Evolutionary conservation across 805 yeast species (phyloP).

Genomic region (Candida morakotiae): DNA sequence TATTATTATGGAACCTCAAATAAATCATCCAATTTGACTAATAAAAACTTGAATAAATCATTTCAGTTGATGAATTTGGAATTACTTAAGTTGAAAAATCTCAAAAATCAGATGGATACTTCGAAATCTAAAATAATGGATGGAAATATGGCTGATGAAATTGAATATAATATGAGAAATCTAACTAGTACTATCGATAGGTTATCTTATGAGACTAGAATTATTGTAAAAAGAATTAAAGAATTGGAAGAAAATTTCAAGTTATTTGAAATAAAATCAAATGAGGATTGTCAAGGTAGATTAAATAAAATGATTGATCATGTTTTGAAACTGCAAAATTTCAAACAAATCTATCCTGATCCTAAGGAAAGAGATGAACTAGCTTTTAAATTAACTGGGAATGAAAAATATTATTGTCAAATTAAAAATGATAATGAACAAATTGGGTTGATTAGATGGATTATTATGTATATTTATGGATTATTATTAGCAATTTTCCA

Average conservation of each 20-base stretch:
- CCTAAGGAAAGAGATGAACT: constrained; percentile 24
- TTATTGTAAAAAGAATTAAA: constrained; percentile 35
- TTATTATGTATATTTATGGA: constrained; percentile 31
- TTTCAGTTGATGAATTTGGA: constrained; percentile 28
- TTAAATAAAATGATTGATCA: constrained; percentile 20
- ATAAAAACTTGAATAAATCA: constrained; percentile 12
- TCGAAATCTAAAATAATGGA: constrained; percentile 22
- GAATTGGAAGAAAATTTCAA: constrained; percentile 35
- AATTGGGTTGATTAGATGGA: constrained; percentile 15
- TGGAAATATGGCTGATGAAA: constrained; percentile 24
- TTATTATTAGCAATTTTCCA: constrained; percentile 27
- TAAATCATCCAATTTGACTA: constrained; percentile 7
- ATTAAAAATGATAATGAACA: constrained; percentile 1
- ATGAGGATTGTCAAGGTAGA: constrained; percentile 23
- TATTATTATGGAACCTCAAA: constrained; percentile 6
- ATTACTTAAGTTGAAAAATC: constrained; percentile 22
- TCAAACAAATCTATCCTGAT: constrained; percentile 26
- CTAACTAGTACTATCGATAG: constrained; percentile 34
- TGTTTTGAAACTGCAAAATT: constrained; percentile 27
- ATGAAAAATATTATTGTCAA: constrained; percentile 6
- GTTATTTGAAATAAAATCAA: constrained; percentile 23
- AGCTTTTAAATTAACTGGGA: constrained; percentile 24
- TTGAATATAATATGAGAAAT: constrained; percentile 25
- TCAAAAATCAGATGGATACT: constrained; percentile 21
- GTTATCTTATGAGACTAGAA: constrained; percentile 36